Evolutionary conservation across 2,329 filamentous ascomycete species (phyloP), one percentile per base, ranked within the genome.

Genomic region (Penicillium rolfsii): DNA sequence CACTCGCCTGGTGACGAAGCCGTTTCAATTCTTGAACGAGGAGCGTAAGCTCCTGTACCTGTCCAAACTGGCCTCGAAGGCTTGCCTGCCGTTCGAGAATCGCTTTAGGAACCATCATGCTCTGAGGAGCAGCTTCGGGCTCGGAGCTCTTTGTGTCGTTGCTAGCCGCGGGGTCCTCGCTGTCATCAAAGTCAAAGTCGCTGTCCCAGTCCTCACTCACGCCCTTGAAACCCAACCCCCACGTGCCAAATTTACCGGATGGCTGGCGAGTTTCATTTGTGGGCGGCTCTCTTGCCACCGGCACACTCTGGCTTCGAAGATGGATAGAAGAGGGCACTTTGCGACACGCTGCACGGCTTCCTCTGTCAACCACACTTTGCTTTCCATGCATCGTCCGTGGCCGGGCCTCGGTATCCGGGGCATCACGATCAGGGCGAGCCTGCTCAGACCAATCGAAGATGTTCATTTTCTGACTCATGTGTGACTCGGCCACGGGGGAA

Each of bases 171-270:
- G 62, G 70, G 26, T 83, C 81, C 28, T 80, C 76, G 12, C 77
- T 72, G 52, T 87, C 84, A 24, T 84, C 84, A 72, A 89, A 88
- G 59, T 88, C 86, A 68, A 89, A 89, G 69, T 89, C 87, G 56
- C 86, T 86, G 68, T 89, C 87, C 87, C 87, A 89, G 70, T 89
- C 87, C 71, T 89, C 87, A 26, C 84, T 88, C 24, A 87, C 85
- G 50, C 83, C 86, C 69, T 89, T 89, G 72, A 82, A 87, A 19
- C 87, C 86, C 33, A 88, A 78, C n/a, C 85, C 85, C 86, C 87
- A 89, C 3, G 87, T 87, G 43, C 85, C 85, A 69, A 88, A 88
- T 69, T 89, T 89, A 68, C 76, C 74, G 24, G 77, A 77, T 75
- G 85, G 68, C 76, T 85, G 73, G 76, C 81, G 65, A 75, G 81